Evolutionary conservation across 441 rosid genomes (phyloP), one percentile per base, ranked within the genome.

Genomic region (Geranium incanum): DNA sequence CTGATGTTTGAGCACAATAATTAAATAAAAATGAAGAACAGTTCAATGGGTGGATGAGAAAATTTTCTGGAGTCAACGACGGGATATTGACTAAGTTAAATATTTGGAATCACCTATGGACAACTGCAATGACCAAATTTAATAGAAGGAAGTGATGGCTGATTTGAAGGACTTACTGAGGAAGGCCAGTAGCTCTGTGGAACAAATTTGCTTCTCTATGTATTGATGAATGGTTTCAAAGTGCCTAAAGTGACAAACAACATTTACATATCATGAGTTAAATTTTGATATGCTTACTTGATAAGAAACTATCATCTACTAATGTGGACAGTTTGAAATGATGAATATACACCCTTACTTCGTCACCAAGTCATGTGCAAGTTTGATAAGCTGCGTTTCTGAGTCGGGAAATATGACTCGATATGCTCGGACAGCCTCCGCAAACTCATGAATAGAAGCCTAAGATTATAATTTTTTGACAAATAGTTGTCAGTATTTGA

Each of bases 321-420:
- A 62, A 57, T 76, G 36, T 52, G 67, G 70, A 64, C 41, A 23
- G n/a, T 48, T 39, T 45, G 36, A 37, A 12, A 55, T 33, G 65
- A 5, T 68, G 57, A 15, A 66, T 16, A 43, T 16, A 36, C 19
- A 2, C 69, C 19, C 74, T 48, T 78, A 95, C 99, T 77, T 91
- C 73, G 76, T 73, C 79, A 94, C 81, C 80, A 95, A 81, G 76
- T 86, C 85, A 76, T 81, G 84, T 13, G 93, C 89, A 52, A 95
- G 91, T 83, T 80, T 86, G 79, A 86, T 84, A 71, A 92, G 86
- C 76, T 89, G 92, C 79, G 82, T 82, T 80, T 88, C 95, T 16
- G 96, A 91, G 74, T 95, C 92, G 0, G 96, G 97, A 88, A 95
- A 95, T 81, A 95, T 95, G 72, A 86, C 90, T 75, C 81, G 91